phyloP scores from a whole-genome alignment of 1,284 basidiomycete genomes.

The Ceratobasidium theobromae region DNA sequence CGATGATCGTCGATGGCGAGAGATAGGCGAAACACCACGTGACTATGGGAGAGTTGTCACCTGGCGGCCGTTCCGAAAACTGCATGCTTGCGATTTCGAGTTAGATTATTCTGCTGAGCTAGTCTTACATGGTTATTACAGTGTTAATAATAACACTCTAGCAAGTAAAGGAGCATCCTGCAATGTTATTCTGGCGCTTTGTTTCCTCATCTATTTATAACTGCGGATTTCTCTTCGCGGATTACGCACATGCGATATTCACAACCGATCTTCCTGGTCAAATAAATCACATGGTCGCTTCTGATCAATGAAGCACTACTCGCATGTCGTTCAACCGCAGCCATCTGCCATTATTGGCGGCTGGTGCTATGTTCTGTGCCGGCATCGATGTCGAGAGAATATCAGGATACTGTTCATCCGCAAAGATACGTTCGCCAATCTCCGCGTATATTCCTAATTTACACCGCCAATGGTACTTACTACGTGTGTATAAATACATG shows the following conservation, averaged over 20 bases:
- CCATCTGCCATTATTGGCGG: background rate
- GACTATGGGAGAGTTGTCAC: background rate
- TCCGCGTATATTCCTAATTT: background rate
- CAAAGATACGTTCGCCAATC: background rate
- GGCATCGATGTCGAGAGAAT: background rate
- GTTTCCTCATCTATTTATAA: background rate
- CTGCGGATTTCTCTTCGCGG: background rate
- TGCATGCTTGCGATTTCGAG: too few relatives aligned
- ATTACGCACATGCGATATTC: background rate
- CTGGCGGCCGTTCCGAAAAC: too few relatives aligned
- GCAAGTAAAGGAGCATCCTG: too few relatives aligned
- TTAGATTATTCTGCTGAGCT: too few relatives aligned
- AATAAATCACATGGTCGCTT: too few relatives aligned
- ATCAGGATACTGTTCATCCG: background rate
- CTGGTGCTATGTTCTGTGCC: background rate
- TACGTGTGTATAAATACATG: background rate
- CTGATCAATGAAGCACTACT: background rate
- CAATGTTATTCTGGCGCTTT: too few relatives aligned
- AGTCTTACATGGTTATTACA: too few relatives aligned
- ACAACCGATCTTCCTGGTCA: background rate
- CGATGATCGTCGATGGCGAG: conserved; percentile 7
- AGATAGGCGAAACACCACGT: background rate
- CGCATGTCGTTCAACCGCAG: background rate
- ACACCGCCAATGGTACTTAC: background rate
- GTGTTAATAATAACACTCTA: too few relatives aligned